Conservation (phyloP, 257 asterid genomes). For the Primulina tabacum region DNA sequence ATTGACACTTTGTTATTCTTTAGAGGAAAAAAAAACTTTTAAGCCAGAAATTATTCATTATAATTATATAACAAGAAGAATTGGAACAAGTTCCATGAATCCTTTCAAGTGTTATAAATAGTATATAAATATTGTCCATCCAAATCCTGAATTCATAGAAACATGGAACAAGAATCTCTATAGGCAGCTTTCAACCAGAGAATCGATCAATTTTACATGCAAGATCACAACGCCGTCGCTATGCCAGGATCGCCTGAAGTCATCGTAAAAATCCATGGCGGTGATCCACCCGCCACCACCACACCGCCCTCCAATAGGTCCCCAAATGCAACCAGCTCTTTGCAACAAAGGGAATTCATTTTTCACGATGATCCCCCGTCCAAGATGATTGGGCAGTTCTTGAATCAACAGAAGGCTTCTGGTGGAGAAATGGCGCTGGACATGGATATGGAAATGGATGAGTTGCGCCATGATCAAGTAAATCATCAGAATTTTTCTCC, state of each 20-base stretch:
- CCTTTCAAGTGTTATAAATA: no score
- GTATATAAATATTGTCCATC: no score
- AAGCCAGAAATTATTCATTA: no score
- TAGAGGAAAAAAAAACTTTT: no score
- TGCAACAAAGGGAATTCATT: not conserved
- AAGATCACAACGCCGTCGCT: not conserved
- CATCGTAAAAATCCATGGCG: conserved; percentile 41
- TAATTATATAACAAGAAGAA: no score
- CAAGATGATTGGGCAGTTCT: conserved; percentile 38
- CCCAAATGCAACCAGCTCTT: not conserved
- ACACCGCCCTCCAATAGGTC: not conserved
- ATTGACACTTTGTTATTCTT: no score
- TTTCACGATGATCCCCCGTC: conserved; percentile 42
- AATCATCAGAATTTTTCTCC: not conserved
- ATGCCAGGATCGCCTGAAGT: conserved; percentile 32
- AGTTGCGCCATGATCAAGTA: conserved; percentile 16
- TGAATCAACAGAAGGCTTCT: conserved; percentile 38
- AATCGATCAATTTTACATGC: no score
- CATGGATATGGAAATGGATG: conserved; percentile 49
- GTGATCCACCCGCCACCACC: not conserved
- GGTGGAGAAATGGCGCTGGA: conserved; percentile 40
- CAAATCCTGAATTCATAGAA: no score
- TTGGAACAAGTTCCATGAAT: no score
- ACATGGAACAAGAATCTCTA: no score
- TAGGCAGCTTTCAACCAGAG: no score